Base-by-base conservation (phyloP, 2,329 filamentous ascomycete species). In the Sordariomycetes sp. region DNA sequence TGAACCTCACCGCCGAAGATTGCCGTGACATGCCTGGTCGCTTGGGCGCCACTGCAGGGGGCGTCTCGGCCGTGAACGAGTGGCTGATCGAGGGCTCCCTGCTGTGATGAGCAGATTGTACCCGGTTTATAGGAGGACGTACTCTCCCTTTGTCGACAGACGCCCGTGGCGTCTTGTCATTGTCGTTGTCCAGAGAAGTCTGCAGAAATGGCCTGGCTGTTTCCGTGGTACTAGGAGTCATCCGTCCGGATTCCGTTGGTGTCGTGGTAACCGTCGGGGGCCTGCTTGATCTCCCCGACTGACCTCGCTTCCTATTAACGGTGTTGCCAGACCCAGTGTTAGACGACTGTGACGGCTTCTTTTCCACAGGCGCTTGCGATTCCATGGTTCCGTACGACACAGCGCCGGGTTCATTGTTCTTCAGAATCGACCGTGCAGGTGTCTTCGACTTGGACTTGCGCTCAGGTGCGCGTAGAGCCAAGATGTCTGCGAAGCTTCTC, bases 1-100 rank as follows among this genome's bases (percentile, higher is more conserved):
- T 87, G 68, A 93, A 93, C 43, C 82, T 82, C 52, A 80, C 72
- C 1, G 79, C 65, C 1, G 74, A 83, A 24, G 79, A 74, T 57
- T 82, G 77, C 5, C 79, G 73, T 1, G 80, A 79, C 10, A 80
- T 69, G 16, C 71, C 70, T 7, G 81, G 81, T 34, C 77, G 74
- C 55, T 62, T 65, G 53, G 66, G 62, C 46, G n/a, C 6, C 48
- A 69, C 53, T 3, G 60, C n/a, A 24, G 60, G 22, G 16, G 43
- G 34, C n/a, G 35, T 53, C 4, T 56, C 53, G 5, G 53, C 48
- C 12, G 24, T 12, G 11, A 53, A 34, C 46, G 46, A 50, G 6
- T 24, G 46, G 20, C 18, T 20, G 8, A 50, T 24, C 20, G 46
- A 50, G 20, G 46, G 46, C 46, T 50, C 46, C 20, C 46, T 50